phyloP scores from a whole-genome alignment of 129 eudicot genomes.

The Flaveria ramosissima region DNA sequence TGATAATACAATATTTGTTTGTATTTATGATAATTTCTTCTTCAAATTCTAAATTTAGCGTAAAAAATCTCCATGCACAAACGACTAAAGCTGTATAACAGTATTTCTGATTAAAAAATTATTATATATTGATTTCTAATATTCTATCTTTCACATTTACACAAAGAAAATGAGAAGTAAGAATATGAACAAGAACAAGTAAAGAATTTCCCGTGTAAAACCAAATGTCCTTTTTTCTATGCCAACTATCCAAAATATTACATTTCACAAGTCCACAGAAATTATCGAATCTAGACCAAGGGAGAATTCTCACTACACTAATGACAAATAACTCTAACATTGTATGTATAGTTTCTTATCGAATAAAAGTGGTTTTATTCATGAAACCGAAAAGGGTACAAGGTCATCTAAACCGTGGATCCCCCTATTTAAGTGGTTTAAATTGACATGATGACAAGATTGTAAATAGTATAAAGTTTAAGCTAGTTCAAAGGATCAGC shows the following conservation, averaged over 20 bases:
- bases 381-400: too few species aligned
- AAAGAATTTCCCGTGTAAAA: slow-evolving; percentile 37
- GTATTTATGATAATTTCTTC: too few species aligned
- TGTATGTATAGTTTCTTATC: too few species aligned
- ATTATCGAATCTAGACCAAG: slow-evolving; percentile 18
- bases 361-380: too few species aligned
- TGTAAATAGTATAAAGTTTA: too few species aligned
- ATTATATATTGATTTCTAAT: slow-evolving; percentile 58
- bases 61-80: not conserved
- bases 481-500: too few species aligned
- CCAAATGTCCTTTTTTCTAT: slow-evolving; percentile 18
- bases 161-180: slow-evolving; percentile 35
- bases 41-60: not conserved
- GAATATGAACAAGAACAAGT: slow-evolving; percentile 30
- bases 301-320: not conserved
- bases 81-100: not conserved
- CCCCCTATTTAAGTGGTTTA: too few species aligned
- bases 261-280: slow-evolving; percentile 17
- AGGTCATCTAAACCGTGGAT: too few species aligned
- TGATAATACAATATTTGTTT: too few species aligned
- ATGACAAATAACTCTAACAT: too few species aligned
- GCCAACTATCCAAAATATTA: slow-evolving; percentile 36
- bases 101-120: slow-evolving; percentile 2
- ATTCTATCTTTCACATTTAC: slow-evolving; percentile 57
- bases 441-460: too few species aligned